phyloP scores from a whole-genome alignment of 352 stramenopile species.

The Plasmopara muralis region DNA sequence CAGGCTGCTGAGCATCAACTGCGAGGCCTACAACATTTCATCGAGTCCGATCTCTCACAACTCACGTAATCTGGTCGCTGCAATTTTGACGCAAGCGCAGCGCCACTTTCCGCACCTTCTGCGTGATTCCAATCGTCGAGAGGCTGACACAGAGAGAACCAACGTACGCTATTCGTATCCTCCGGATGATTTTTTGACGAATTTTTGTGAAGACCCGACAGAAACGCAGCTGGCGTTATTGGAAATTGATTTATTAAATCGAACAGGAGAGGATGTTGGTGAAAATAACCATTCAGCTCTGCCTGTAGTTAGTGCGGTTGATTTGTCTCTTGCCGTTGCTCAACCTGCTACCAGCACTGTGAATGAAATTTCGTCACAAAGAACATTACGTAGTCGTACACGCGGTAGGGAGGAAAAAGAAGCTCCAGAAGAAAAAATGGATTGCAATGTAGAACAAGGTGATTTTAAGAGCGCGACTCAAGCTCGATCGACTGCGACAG shows the following conservation, averaged over 20 bases:
- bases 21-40: conserved; percentile 80
- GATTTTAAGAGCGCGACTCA: neutral
- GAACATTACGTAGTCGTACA: conserved; percentile 12
- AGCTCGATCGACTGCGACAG: conserved; percentile 23
- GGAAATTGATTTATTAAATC: conserved; percentile 21
- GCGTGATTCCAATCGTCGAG: conserved; percentile 21
- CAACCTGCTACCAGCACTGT: conserved; percentile 1
- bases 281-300: neutral
- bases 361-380: conserved; percentile 9
- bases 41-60: conserved; percentile 80
- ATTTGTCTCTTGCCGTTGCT: conserved; percentile 2
- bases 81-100: conserved; percentile 52
- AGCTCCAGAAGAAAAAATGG: conserved; percentile 9
- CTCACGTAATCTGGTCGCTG: conserved; percentile 54
- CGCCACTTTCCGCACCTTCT: conserved; percentile 53
- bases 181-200: conserved; percentile 48
- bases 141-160: conserved; percentile 13
- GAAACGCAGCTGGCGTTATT: conserved; percentile 27
- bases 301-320: conserved; percentile 6
- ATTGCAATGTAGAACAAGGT: conserved; percentile 6
- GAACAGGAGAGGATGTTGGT: conserved; percentile 2
- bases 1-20: conserved; percentile 68
- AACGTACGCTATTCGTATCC: conserved; percentile 36
- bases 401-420: conserved; percentile 17
- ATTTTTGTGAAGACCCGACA: conserved; percentile 30